These are phyloP conservation scores for Quercus mongolica DNA, from an alignment of 306 rosid species.

Conservation along the genomic window DNA sequence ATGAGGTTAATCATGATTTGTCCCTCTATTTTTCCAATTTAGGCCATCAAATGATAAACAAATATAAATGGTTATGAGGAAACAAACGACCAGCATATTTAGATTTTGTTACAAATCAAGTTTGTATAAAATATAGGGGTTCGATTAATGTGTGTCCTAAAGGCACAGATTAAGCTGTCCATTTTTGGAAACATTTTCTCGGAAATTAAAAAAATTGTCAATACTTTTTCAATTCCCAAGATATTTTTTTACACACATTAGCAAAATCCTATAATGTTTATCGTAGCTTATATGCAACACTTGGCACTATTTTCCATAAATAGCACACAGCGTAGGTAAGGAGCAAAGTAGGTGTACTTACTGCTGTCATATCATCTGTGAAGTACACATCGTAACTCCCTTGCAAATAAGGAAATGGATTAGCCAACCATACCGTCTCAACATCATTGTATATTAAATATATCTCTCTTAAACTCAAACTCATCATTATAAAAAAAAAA, in stretches of 20 bases:
- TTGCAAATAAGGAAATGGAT: slow-evolving; percentile 76
- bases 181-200: too few species aligned
- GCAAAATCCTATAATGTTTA: too few species aligned
- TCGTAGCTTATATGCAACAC: neutral
- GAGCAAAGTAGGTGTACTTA: slow-evolving; percentile 39
- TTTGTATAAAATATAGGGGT: neutral
- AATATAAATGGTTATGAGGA: neutral
- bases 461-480: neutral
- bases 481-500: too few species aligned
- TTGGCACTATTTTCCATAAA: neutral
- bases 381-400: slow-evolving; percentile 92
- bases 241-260: too few species aligned
- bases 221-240: too few species aligned
- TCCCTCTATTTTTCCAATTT: too few species aligned
- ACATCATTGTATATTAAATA: slow-evolving; percentile 17
- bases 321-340: neutral
- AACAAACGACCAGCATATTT: neutral
- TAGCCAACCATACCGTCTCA: slow-evolving; percentile 93
- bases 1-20: too few species aligned
- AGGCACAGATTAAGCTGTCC: rapidly evolving
- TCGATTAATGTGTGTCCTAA: too few species aligned
- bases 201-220: too few species aligned
- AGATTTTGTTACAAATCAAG: neutral
- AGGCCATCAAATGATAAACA: too few species aligned
- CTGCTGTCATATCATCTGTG: slow-evolving; percentile 88